Base-by-base conservation (phyloP, 1,139 yeast genomes). In the Diutina scorzettiae region DNA sequence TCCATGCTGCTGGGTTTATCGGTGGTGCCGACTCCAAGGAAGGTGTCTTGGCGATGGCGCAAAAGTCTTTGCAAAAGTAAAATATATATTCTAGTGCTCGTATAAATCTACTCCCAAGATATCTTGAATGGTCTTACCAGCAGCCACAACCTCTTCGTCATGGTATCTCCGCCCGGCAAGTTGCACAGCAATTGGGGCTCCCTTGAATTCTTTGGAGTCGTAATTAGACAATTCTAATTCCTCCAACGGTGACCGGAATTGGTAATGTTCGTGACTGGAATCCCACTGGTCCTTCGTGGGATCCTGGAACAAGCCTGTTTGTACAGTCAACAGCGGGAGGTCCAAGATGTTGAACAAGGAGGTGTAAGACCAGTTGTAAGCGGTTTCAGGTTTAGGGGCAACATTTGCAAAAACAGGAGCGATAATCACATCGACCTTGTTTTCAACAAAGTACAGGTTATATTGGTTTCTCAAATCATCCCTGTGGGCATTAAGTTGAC, bases 1-100 rank as follows among this genome's bases (percentile, higher is more conserved):
- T 93, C 44, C 99, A 91, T 54, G 96, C 97, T 37, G 85, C 95
- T 40, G 98, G 99, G 0, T 91, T 91, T 63, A 91, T 91, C 57
- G 98, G 98, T 30, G 99, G 99, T 43, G 86, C 93, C 47, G 71
- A 78, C 55, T 71, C 94, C 27, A 66, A 71, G 51, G 96, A 86
- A 42, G 83, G 83, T 21, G 97, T 82, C 16, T 60, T 85, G 45
- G 63, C 73, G 53, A 70, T 91, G 60, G 96, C 97, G n/a, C 66
- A 64, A 53, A 60, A 34, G 20, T 23, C 39, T 34, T 34, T 34
- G n/a, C n/a, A n/a, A n/a, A n/a, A n/a, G n/a, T n/a, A n/a, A n/a
- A n/a, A n/a, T 12, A 5, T 27, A 5, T 12, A 33, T 33, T 5
- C 12, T 34, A 23, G 17, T 34, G 39, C 39, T 46, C 45, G 31